A percentile compares a stretch with the other conserved stretches of the same genome.
Conservation (phyloP, 139 green algal genomes). For the Trebouxia sp. region DNA sequence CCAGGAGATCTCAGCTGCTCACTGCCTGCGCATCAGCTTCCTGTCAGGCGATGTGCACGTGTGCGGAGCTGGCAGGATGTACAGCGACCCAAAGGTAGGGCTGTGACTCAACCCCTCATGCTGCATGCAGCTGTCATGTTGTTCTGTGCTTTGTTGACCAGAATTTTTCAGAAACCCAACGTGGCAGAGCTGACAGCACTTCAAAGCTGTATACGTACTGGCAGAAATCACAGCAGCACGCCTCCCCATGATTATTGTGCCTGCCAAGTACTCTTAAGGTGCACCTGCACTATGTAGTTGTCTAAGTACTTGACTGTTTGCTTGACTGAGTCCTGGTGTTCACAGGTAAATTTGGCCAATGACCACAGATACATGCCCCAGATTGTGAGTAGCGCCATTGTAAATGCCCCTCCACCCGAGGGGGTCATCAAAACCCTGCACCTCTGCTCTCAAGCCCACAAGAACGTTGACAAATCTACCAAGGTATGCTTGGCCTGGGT, state of each 20-base stretch:
- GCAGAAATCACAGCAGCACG: too few relatives aligned
- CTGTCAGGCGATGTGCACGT: conserved; percentile 55
- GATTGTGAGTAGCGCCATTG: conserved; percentile 58
- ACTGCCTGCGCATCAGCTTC: conserved; percentile 42
- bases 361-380: conserved; percentile 42
- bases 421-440: conserved; percentile 25
- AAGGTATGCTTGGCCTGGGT: not conserved
- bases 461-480: conserved; percentile 5
- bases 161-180: too few relatives aligned
- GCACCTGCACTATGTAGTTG: too few relatives aligned
- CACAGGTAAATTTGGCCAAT: conserved; percentile 16
- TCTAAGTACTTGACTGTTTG: too few relatives aligned
- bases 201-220: too few relatives aligned
- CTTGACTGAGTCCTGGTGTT: too few relatives aligned
- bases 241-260: too few relatives aligned
- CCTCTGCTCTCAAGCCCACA: conserved; percentile 3
- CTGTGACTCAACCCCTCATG: not conserved
- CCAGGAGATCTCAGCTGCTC: conserved; percentile 29
- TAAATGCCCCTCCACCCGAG: conserved; percentile 53
- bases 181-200: too few relatives aligned
- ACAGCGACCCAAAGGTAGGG: conserved; percentile 43
- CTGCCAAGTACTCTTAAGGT: too few relatives aligned
- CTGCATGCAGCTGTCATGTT: not conserved
- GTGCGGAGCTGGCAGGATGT: conserved; percentile 46
- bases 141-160: too few relatives aligned